Evolutionary conservation across 768 basidiomycete genomes (phyloP).

Genomic region (Russula abietina): DNA sequence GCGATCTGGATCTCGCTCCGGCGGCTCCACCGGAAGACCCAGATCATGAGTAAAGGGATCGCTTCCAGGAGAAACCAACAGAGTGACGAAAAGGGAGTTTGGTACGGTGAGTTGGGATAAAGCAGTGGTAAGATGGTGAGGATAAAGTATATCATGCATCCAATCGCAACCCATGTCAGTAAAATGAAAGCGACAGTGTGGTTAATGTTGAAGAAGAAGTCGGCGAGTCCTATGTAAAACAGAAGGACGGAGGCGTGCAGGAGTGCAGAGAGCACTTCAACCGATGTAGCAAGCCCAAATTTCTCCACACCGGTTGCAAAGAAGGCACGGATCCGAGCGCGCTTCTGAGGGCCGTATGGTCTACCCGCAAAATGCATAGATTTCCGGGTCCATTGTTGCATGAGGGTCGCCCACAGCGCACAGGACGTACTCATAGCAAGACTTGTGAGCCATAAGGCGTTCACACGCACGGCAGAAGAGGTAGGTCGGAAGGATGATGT

Average conservation of each 20-base stretch:
- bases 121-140: constrained; percentile 16
- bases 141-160: constrained; percentile 3
- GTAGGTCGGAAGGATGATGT: background rate
- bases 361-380: constrained; percentile 16
- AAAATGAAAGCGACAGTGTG: constrained; percentile 9
- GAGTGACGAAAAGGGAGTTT: constrained; percentile 17
- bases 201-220: constrained; percentile 17
- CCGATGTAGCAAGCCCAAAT: constrained; percentile 12
- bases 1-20: background rate
- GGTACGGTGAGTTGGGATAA: constrained; percentile 17
- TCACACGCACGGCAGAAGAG: constrained; percentile 16
- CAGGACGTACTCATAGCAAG: constrained; percentile 15
- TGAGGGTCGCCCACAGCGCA: constrained; percentile 21
- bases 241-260: constrained; percentile 21
- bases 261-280: constrained; percentile 21
- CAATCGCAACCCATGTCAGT: background rate
- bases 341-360: constrained; percentile 14
- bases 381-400: constrained; percentile 22
- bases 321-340: constrained; percentile 21
- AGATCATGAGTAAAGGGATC: background rate
- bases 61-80: constrained; percentile 8
- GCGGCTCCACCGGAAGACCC: background rate
- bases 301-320: constrained; percentile 17
- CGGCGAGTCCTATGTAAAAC: constrained; percentile 20
- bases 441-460: constrained; percentile 20